Base-by-base conservation (phyloP, 306 rosid species). In the Hippophae gyantsensis region DNA sequence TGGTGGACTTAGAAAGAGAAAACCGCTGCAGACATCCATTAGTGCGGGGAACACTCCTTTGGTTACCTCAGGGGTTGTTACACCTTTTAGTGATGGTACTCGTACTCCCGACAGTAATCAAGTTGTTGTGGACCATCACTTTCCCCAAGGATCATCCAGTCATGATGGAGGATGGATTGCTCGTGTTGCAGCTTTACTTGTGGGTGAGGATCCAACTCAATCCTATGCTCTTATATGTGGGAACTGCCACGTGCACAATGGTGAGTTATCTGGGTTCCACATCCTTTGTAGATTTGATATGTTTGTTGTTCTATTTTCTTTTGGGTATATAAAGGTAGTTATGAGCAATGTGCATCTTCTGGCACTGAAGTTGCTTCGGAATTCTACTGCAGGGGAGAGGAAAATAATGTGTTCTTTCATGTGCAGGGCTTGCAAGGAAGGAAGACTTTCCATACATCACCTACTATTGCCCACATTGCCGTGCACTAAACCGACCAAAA, bases 221-320 rank as follows among this genome's bases (percentile, higher is more conserved):
- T 88, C 99, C 25, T 93, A 82, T 69, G 99, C 99, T 26, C 96
- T 93, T 72, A 88, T 93, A 67, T 93, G 99, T 11, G 99, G 99
- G 52, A 86, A 88, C 82, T 93, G 99, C 80, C 88, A 84, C 68
- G 83, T 86, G 94, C 99, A 93, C 81, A 93, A 93, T 42, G 99
- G 99, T 93, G 71, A 79, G 95, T 66, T 49, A 63, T 57, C 54
- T 8, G 48, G 14, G 53, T n/a, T 49, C 8, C n/a, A 12, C 53
- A 49, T 49, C 53, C 26, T 49, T 49, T 14, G 6, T 11, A 32
- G 38, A 2, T 2, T 32, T 32, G 5, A 32, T 32, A 4, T 32
- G 38, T 32, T 32, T 32, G 3, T 32, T 32, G 38, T 32, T 32
- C 38, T 32, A 32, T 32, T 32, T 32, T 32, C 38, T 32, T 32